Evolutionary conservation across 2,329 filamentous ascomycete species (phyloP).

Genomic region (Chrysoporthe austroafricana): DNA sequence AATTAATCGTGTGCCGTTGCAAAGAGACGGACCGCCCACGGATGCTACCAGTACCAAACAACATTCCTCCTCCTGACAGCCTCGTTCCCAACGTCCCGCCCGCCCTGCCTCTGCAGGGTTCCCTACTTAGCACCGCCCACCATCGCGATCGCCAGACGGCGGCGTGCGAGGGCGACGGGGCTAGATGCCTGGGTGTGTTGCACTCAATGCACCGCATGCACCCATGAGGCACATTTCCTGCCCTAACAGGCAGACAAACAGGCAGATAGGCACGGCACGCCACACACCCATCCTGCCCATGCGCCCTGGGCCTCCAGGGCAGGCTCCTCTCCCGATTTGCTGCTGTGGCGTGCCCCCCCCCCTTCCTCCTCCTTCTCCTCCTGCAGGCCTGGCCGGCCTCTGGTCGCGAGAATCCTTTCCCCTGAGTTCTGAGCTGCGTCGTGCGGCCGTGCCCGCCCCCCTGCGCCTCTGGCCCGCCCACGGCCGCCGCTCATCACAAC

Average conservation of each 20-base stretch:
- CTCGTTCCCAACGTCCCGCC: background rate
- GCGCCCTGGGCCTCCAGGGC: background rate
- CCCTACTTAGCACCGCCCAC: too few species aligned
- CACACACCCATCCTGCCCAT: background rate
- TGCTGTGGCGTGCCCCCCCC: background rate
- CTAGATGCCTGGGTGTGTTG: background rate
- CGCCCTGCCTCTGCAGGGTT: background rate
- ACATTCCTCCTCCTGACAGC: background rate
- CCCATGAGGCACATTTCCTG: background rate
- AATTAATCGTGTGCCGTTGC: background rate
- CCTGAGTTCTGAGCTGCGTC: background rate
- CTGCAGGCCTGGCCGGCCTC: background rate
- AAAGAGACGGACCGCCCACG: background rate
- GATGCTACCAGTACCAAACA: background rate
- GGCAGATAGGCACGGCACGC: background rate
- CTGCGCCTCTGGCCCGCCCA: too few species aligned
- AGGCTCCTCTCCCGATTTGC: slow-evolving; percentile 4
- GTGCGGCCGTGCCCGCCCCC: background rate
- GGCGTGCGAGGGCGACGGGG: too few species aligned
- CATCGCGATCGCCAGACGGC: too few species aligned
- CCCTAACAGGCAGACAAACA: background rate
- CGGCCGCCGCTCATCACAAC: too few species aligned
- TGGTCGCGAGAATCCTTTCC: background rate
- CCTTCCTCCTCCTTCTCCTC: background rate
- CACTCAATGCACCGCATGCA: background rate